Evolutionary conservation across 2,329 filamentous ascomycete genomes (phyloP), one percentile per base, ranked within the genome.

Genomic region (Trichoderma arundinaceum): DNA sequence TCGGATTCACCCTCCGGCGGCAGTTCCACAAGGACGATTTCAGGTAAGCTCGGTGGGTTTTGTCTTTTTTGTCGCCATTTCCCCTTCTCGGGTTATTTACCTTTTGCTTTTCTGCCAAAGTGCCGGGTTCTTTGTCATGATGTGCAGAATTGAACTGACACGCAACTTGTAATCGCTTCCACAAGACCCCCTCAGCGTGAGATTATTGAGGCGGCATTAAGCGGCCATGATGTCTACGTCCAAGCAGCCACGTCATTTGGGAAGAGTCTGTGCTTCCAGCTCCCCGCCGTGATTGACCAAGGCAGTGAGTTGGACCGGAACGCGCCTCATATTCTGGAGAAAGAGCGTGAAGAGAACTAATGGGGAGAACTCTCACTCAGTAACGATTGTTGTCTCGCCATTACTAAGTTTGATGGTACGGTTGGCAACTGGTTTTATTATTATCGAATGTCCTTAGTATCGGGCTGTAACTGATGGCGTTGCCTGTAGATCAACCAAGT

Each of bases 191-290:
- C 91, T 43, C 94, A 97, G 75, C 88, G 92, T 67, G 93, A 98
- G 73, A 93, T 97, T 65, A 94, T 98, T 64, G 83, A 85, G 66
- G 91, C 92, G 7, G 91, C 92, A 2, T 83, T 97, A 8, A 87
- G 90, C 64, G 90, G 92, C 15, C 84, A 94, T 68, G 94, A 98
- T 88, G 90, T 98, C 49, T 97, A 96, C 74, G 85, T 98, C 1
- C 94, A 97, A 77, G 94, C 94, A 53, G 91, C 91, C 63, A 94
- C 91, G 3, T 92, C 90, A 9, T 97, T 97, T 76, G 94, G 94
- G 48, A 97, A 97, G 78, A 96, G 92, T 73, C 78, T 97, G 61
- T 97, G 94, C 79, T 97, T 94, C 75, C 94, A 97, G 76, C 83
- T 97, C 1, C 94, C 94, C 8, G 94, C 94, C 28, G 88, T 97